Evolutionary conservation across 192 early-diverging fungal species (phyloP).

Genomic region (Obelidium mucronatum): DNA sequence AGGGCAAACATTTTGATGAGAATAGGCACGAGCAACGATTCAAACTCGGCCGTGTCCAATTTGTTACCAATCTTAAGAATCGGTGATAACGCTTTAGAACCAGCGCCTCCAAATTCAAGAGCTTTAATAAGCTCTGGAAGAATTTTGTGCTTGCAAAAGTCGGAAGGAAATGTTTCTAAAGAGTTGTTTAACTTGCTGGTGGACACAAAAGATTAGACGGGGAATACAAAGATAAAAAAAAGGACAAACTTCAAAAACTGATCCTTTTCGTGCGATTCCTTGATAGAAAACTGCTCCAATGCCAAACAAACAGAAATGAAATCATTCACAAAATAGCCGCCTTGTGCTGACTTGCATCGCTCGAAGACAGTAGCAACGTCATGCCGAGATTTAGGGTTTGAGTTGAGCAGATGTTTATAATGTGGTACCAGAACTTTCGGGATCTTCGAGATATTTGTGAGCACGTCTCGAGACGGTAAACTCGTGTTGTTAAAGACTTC

Average conservation of each 20-base stretch:
- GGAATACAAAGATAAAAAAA: neutral
- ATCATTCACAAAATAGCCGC: constrained; percentile 81
- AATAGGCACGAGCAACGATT: constrained; percentile 70
- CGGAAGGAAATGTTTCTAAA: constrained; percentile 79
- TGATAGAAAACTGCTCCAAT: constrained; percentile 91
- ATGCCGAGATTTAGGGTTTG: constrained; percentile 69
- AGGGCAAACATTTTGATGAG: constrained; percentile 87
- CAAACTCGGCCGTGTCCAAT: constrained; percentile 73
- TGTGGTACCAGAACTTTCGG: constrained; percentile 63
- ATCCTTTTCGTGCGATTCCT: constrained; percentile 86
- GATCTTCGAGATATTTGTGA: constrained; percentile 60
- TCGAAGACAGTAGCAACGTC: constrained; percentile 76
- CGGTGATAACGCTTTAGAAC: constrained; percentile 60
- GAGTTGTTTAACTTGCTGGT: constrained; percentile 71
- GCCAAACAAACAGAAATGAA: constrained; percentile 86
- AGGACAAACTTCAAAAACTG: constrained; percentile 62
- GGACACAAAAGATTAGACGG: constrained; percentile 72
- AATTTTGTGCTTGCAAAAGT: constrained; percentile 92
- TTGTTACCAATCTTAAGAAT: constrained; percentile 85
- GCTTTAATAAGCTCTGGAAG: constrained; percentile 82
- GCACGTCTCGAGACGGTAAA: constrained; percentile 41
- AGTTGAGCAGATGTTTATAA: constrained; percentile 68
- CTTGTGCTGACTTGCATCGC: constrained; percentile 55
- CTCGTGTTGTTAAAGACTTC: constrained; percentile 76
- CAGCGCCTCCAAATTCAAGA: constrained; percentile 56